Conservation (phyloP, 805 yeast species). For the Myxozyma sirexii region DNA sequence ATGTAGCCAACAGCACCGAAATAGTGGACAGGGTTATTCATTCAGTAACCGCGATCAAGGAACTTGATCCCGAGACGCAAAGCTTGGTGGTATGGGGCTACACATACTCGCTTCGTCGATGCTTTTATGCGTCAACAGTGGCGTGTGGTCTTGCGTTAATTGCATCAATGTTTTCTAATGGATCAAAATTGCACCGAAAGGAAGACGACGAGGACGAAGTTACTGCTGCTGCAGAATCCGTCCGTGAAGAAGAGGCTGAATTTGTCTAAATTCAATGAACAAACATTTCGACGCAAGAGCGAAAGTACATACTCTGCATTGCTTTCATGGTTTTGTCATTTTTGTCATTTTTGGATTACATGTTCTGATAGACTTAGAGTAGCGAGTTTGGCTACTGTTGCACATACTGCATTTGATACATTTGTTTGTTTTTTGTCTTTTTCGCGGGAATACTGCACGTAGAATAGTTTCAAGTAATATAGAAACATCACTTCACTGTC, state of each 20-base stretch:
- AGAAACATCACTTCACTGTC: no score
- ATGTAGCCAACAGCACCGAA: slow-evolving; percentile 35
- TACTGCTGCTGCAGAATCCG: slow-evolving; percentile 1
- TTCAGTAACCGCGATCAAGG: slow-evolving; percentile 54
- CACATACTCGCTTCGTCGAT: slow-evolving; percentile 52
- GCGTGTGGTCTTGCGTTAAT: slow-evolving; percentile 20
- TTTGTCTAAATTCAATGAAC: slow-evolving; percentile 11
- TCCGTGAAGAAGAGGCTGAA: slow-evolving; percentile 19
- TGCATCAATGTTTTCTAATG: slow-evolving; percentile 29
- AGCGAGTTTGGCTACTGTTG: no score
- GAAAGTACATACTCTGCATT: no score
- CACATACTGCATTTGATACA: no score
- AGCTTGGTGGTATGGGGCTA: slow-evolving; percentile 51
- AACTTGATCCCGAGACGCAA: slow-evolving; percentile 51
- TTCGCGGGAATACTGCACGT: no score
- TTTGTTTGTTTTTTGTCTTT: no score
- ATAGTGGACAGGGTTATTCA: slow-evolving; percentile 50
- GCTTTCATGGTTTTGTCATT: no score
- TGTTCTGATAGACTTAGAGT: no score
- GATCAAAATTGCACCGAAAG: slow-evolving; percentile 20
- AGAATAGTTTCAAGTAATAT: no score
- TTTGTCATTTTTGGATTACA: no score
- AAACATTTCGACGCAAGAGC: no score
- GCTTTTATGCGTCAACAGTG: slow-evolving; percentile 43
- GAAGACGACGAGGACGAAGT: slow-evolving; percentile 31